A percentile compares a stretch with the other conserved stretches of the same genome.
Evolutionary conservation across 768 basidiomycete genomes (phyloP).

Genomic region (Mycena metata): DNA sequence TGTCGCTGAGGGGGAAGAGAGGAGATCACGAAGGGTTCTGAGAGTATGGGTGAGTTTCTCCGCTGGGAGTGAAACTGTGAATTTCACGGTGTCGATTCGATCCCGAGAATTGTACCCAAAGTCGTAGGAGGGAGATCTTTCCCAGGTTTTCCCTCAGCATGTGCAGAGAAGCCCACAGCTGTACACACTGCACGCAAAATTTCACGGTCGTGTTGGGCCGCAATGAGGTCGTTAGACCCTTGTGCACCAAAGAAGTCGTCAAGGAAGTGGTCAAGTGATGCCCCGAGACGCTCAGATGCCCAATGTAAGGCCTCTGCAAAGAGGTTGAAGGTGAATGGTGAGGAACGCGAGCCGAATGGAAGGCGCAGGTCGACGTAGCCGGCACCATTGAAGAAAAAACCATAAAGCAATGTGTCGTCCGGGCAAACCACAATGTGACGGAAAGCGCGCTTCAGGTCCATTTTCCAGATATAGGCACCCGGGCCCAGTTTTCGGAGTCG

Average conservation of each 20-base stretch:
- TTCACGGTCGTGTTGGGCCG: too few relatives aligned
- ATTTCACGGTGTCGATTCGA: conserved; percentile 5
- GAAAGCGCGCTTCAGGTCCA: conserved; percentile 7
- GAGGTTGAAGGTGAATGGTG: conserved; percentile 13
- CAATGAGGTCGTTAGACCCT: too few relatives aligned
- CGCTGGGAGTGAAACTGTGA: conserved; percentile 2
- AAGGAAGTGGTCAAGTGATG: background rate
- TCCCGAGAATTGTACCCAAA: background rate
- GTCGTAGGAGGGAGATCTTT: background rate
- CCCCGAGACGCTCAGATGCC: background rate
- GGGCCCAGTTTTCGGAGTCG: background rate
- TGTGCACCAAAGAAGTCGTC: conserved; percentile 7
- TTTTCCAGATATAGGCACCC: conserved; percentile 9
- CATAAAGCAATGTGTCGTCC: background rate
- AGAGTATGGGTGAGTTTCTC: conserved; percentile 5
- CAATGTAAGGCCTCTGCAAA: conserved; percentile 1
- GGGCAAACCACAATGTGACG: background rate
- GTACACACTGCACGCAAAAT: too few relatives aligned
- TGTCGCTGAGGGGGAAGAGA: background rate
- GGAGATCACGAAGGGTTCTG: background rate
- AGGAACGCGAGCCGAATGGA: background rate
- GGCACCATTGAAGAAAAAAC: conserved; percentile 1
- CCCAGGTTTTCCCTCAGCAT: background rate
- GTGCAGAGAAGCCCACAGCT: background rate
- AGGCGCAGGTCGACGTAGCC: conserved; percentile 3